Evolutionary conservation across 768 basidiomycete genomes (phyloP).

Genomic region (Postia placenta): DNA sequence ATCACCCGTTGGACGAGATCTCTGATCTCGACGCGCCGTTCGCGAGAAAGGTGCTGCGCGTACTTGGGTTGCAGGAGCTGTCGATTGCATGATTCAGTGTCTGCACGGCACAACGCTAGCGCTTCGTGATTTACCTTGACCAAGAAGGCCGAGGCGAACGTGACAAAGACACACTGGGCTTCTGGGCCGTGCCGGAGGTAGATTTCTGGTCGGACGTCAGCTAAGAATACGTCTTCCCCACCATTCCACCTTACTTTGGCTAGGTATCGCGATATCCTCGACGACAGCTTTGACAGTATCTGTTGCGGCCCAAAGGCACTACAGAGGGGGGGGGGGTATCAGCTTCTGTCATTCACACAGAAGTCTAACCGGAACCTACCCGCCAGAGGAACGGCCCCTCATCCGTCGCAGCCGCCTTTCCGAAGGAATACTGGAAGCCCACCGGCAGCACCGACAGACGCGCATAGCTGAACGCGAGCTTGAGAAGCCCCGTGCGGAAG

Average conservation of each 20-base stretch:
- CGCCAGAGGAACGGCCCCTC: constrained; percentile 24
- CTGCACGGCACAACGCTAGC: too few relatives aligned
- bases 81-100: too few relatives aligned
- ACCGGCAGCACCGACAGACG: constrained; percentile 36
- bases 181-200: constrained; percentile 73
- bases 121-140: constrained; percentile 77
- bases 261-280: constrained; percentile 22
- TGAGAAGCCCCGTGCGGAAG: constrained; percentile 21
- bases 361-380: constrained; percentile 14
- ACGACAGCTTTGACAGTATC: constrained; percentile 25
- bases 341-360: too few relatives aligned
- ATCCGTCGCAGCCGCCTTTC: constrained; percentile 19
- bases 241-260: constrained; percentile 11
- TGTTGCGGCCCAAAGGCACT: constrained; percentile 21
- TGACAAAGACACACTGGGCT: constrained; percentile 72
- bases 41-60: constrained; percentile 47
- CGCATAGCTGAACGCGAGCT: constrained; percentile 27
- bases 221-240: background rate
- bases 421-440: constrained; percentile 34
- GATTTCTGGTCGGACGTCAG: constrained; percentile 29
- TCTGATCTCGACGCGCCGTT: constrained; percentile 58
- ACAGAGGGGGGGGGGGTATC: too few relatives aligned
- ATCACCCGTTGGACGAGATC: constrained; percentile 58
- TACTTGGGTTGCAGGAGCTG: constrained; percentile 79
- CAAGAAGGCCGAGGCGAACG: constrained; percentile 78